A percentile compares a stretch with the other conserved stretches of the same genome.
Evolutionary conservation across 305 asterid genomes (phyloP).

Genomic region (Fraxinus platypoda): DNA sequence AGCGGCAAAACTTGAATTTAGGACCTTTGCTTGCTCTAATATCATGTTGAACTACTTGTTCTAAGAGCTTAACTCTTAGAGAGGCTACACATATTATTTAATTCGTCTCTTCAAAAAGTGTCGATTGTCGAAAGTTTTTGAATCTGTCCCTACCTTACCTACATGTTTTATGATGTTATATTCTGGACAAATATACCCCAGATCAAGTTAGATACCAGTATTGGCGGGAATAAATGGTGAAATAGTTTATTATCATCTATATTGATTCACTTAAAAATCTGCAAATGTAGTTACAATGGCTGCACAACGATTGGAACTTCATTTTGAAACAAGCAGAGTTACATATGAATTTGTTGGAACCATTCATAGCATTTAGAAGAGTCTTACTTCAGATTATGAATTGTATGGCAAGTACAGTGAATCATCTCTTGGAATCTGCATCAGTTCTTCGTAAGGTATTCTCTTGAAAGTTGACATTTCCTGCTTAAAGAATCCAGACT

Average conservation of each 20-base stretch:
- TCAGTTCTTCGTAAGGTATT: slow-evolving; percentile 90
- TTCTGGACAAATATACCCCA: slow-evolving; percentile 3
- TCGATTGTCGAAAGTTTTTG: neutral
- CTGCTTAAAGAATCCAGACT: slow-evolving; percentile 18
- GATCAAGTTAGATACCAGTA: slow-evolving; percentile 16
- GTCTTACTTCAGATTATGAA: slow-evolving; percentile 73
- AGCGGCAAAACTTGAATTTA: neutral
- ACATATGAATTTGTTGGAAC: slow-evolving; percentile 94
- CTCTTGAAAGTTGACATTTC: slow-evolving; percentile 23
- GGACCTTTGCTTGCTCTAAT: neutral
- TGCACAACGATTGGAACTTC: slow-evolving; percentile 67
- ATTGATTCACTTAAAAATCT: slow-evolving; percentile 25
- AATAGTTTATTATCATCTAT: slow-evolving; percentile 1
- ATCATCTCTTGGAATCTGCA: slow-evolving; percentile 87
- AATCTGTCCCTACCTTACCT: neutral
- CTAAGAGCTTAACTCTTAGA: neutral
- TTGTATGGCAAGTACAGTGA: slow-evolving; percentile 51
- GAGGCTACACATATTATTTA: neutral
- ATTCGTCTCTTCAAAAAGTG: neutral
- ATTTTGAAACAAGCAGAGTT: slow-evolving; percentile 72
- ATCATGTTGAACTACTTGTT: neutral
- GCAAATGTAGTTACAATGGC: slow-evolving; percentile 57
- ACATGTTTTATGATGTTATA: slow-evolving; percentile 16
- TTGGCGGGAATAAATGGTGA: slow-evolving; percentile 5
- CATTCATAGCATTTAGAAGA: slow-evolving; percentile 89